Base-by-base conservation (phyloP, 495 filamentous ascomycete species). In the Cercophora sp. region DNA sequence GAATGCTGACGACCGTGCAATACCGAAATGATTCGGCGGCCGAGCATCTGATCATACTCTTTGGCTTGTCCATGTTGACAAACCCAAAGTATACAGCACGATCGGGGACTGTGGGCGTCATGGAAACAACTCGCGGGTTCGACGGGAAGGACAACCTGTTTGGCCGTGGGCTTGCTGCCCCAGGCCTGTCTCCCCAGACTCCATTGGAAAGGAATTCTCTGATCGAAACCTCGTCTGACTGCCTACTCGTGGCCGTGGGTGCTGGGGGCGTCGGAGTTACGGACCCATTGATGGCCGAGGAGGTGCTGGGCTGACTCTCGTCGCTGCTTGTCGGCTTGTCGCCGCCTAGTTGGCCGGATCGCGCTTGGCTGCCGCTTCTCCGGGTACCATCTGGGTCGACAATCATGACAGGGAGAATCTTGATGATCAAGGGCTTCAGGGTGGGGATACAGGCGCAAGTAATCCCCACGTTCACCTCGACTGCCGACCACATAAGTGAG, bases 401-500 rank as follows among this genome's bases (percentile, higher is more conserved):
- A 27, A 93, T 76, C 71, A 93, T 76, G 36, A 80, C 75, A 4
- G 91, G 91, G 19, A 92, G 65, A 41, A 93, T 79, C 8, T 81
- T 80, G 36, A 87, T 80, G 49, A 89, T 82, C 15, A 96, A 75
- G 11, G 91, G 91, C 61, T 96, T 96, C 55, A 96, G 71, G 16
- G 86, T 91, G 11, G 91, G 91, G 23, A 95, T 85, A 59, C 89
- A 96, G 41, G 83, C 91, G 52, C 88, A 93, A 35, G 91, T 85
- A 49, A 96, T 87, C 6, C 90, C 90, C 6, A 90, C 75, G 59
- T 95, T 91, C 66, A 96, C 89, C 66, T 96, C 91, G 53, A 96
- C 80, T 8, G 84, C 87, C 15, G 87, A 91, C 91, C 90, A 96
- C 85, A 96, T 90, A 63, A 94, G 87, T 0, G 89, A 86, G 1